These are phyloP conservation scores for Davidsoniella virescens DNA, from an alignment of 2,329 filamentous ascomycete genomes.

Conservation along the genomic window DNA sequence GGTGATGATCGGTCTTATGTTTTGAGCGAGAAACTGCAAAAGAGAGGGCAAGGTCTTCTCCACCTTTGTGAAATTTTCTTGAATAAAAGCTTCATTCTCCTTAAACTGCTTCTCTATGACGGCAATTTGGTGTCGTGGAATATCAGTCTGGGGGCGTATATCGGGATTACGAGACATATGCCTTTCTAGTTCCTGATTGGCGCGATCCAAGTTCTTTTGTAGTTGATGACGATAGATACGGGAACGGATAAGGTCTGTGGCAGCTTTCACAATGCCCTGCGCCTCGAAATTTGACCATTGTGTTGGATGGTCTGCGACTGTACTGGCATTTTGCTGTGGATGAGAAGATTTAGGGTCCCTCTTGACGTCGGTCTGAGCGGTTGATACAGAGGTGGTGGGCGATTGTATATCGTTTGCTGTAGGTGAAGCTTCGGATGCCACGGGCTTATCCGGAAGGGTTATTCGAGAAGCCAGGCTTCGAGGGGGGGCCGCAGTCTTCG, in stretches of 20 bases:
- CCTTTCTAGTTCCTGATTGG: constrained; percentile 1
- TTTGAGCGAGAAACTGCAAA: not conserved
- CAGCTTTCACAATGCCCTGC: not conserved
- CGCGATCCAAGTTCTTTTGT: not conserved
- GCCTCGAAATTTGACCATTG: not conserved
- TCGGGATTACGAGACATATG: constrained; percentile 5
- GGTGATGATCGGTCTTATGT: too few species aligned
- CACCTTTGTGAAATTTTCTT: not conserved
- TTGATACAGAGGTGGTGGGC: too few species aligned
- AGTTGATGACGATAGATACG: not conserved
- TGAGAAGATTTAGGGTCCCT: not conserved
- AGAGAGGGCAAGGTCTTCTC: not conserved
- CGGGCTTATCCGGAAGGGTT: too few species aligned
- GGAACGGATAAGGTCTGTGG: not conserved
- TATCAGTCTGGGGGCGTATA: constrained; percentile 1
- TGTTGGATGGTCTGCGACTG: too few species aligned
- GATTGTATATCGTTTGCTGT: too few species aligned
- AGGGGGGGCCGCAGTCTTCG: too few species aligned
- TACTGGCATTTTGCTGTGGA: not conserved
- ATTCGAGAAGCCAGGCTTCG: too few species aligned
- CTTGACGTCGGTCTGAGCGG: too few species aligned
- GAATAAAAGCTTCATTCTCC: not conserved
- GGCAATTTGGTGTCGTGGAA: constrained; percentile 1
- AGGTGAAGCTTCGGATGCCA: too few species aligned
- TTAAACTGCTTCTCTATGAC: not conserved